Evolutionary conservation across 75 land plant genomes (phyloP).

Genomic region (Pinus tabuliformis): DNA sequence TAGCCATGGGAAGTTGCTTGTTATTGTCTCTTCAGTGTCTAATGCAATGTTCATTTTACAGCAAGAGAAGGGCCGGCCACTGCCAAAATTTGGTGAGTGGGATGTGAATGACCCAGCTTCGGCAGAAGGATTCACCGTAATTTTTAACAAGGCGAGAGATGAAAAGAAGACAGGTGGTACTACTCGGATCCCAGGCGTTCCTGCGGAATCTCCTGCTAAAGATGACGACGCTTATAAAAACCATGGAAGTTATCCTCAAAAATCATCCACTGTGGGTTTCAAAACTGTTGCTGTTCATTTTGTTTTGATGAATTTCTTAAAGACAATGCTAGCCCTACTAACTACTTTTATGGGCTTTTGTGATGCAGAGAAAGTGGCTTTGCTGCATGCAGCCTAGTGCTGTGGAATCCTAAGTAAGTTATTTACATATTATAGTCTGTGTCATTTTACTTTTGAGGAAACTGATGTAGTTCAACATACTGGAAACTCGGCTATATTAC

Average conservation of each 20-base stretch:
- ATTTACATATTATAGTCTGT: neutral
- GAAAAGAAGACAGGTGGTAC: constrained; percentile 53
- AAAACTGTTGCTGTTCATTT: neutral
- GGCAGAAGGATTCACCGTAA: constrained; percentile 62
- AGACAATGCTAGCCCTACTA: neutral
- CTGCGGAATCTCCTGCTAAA: constrained; percentile 12
- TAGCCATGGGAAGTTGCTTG: too few species aligned
- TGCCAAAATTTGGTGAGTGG: constrained; percentile 67
- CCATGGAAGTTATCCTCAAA: constrained; percentile 1
- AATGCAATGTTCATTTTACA: too few species aligned
- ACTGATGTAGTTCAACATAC: constrained; percentile 3
- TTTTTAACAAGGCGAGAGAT: constrained; percentile 65
- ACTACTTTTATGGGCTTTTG: neutral
- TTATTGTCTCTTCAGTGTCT: too few species aligned
- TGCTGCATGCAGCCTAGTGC: constrained; percentile 11
- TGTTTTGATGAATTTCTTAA: neutral
- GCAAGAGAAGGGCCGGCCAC: constrained; percentile 15
- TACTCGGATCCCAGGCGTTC: constrained; percentile 16
- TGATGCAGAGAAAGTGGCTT: constrained; percentile 9
- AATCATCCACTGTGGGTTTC: constrained; percentile 5
- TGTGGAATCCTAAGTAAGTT: constrained; percentile 1
- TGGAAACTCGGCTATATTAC: constrained; percentile 6
- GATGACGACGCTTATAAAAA: constrained; percentile 5
- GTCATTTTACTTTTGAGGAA: constrained; percentile 5
- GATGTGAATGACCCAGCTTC: constrained; percentile 59